These are phyloP conservation scores for Aspergillus brasiliensis DNA, from an alignment of 2,329 filamentous ascomycete species.

Conservation along the genomic window DNA sequence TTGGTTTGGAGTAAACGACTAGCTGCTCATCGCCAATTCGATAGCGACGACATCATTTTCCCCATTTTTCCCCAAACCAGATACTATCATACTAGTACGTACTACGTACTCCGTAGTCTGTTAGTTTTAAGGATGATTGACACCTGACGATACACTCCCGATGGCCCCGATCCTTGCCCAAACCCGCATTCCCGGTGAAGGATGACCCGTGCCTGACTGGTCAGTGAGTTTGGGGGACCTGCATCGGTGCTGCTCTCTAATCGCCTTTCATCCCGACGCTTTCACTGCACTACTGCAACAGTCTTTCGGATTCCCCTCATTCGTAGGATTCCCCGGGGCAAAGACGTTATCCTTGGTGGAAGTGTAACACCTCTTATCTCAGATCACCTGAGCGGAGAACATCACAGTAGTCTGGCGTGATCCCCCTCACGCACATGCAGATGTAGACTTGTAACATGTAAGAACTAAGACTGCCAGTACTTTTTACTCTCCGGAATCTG, in stretches of 20 bases:
- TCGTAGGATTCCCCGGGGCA: slow-evolving; percentile 7
- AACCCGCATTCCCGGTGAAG: slow-evolving; percentile 29
- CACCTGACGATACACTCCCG: not conserved
- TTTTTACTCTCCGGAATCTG: slow-evolving; percentile 1
- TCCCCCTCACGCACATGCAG: not conserved
- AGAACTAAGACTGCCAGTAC: not conserved
- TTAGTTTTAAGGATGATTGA: not conserved
- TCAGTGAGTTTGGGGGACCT: slow-evolving; percentile 1
- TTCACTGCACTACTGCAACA: not conserved
- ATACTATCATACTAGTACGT: no score
- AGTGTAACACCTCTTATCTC: slow-evolving; percentile 2
- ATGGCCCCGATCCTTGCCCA: slow-evolving; percentile 26
- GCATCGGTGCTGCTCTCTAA: not conserved
- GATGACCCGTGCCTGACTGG: slow-evolving; percentile 10
- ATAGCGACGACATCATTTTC: not conserved
- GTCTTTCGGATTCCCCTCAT: not conserved
- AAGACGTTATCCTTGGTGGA: not conserved
- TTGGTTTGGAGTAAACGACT: not conserved
- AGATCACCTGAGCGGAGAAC: not conserved
- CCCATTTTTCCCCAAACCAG: slow-evolving; percentile 10
- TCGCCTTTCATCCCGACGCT: not conserved
- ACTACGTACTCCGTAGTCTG: no score
- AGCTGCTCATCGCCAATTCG: not conserved
- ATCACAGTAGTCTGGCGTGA: not conserved
- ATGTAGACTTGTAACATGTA: no score